Conservation (phyloP, 768 basidiomycete genomes). For the Tylopilus sp. region DNA sequence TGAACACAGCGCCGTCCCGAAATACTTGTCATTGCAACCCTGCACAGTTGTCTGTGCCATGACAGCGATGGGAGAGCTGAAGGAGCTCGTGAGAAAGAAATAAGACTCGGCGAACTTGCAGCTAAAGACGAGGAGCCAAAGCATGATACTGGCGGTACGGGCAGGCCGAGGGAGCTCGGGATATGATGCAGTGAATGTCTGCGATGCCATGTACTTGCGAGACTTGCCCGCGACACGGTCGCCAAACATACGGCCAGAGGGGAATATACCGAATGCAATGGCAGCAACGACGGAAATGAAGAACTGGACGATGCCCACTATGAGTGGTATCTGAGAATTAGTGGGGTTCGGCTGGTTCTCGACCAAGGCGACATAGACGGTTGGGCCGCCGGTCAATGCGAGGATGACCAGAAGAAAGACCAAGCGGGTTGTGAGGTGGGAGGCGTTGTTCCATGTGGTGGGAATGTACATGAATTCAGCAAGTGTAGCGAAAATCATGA, state of each 20-base stretch:
- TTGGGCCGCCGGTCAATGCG: conserved; percentile 89
- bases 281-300: conserved; percentile 84
- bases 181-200: conserved; percentile 98
- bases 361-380: conserved; percentile 87
- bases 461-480: conserved; percentile 97
- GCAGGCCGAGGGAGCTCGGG: conserved; percentile 69
- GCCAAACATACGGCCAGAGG: conserved; percentile 97
- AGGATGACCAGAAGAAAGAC: conserved; percentile 90
- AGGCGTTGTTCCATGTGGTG: conserved; percentile 98
- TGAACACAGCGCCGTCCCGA: conserved; percentile 77
- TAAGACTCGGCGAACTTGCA: conserved; percentile 98
- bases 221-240: conserved; percentile 96
- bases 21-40: conserved; percentile 79
- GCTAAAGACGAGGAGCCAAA: conserved; percentile 93
- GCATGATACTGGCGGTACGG: conserved; percentile 76
- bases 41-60: conserved; percentile 96
- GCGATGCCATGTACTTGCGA: conserved; percentile 98
- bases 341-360: conserved; percentile 54
- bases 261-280: conserved; percentile 80
- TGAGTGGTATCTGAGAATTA: conserved; percentile 72
- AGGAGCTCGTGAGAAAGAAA: conserved; percentile 97
- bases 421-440: conserved; percentile 91
- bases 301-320: conserved; percentile 92
- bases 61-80: conserved; percentile 92
- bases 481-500: conserved; percentile 92